Evolutionary conservation across 2,329 filamentous ascomycete genomes (phyloP), one percentile per base, ranked within the genome.

Genomic region (Didymella glomerata): DNA sequence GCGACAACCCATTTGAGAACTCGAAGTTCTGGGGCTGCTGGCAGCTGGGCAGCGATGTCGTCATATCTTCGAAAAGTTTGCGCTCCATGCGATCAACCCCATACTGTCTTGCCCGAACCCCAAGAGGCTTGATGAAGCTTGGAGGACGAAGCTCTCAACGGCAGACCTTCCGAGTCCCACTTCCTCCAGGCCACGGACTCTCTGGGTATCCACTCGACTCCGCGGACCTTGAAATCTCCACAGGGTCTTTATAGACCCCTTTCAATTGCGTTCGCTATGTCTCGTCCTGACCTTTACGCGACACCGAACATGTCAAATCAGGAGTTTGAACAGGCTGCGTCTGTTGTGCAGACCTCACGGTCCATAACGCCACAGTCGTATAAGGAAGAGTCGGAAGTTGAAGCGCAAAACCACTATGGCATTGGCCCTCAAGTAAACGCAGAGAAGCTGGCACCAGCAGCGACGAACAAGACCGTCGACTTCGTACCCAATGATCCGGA

Each of bases 401-500:
- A 47, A 28, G 40, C 48, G 34, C 28, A 25, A 24, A 20, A 32
- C 24, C 10, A 44, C 57, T 41, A 40, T 28, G 9, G n/a, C 49
- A 54, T n/a, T 44, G 24, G 24, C 3, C 5, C 13, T 14, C 13
- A 44, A n/a, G 24, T 27, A n/a, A 22, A 38, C 14, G 22, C 22
- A 34, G 45, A 61, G 18, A 48, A 48, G 24, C 47, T 61, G 4
- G 34, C 42, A 7, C 36, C 40, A 30, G 28, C 27, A 5, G 22
- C 14, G 32, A 57, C 30, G 16, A 61, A 54, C 22, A 53, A 58
- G 40, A 57, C 57, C 24, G 40, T 63, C 13, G 62, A 63, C 8
- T 75, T 71, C 48, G 64, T 63, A 2, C 65, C 67, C 10, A 52
- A 62, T 1, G 72, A 76, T 38, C 64, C 66, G 3, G 49, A 61